These are phyloP conservation scores for Microdochium nivale DNA, from an alignment of 2,329 filamentous ascomycete species.

Conservation along the genomic window DNA sequence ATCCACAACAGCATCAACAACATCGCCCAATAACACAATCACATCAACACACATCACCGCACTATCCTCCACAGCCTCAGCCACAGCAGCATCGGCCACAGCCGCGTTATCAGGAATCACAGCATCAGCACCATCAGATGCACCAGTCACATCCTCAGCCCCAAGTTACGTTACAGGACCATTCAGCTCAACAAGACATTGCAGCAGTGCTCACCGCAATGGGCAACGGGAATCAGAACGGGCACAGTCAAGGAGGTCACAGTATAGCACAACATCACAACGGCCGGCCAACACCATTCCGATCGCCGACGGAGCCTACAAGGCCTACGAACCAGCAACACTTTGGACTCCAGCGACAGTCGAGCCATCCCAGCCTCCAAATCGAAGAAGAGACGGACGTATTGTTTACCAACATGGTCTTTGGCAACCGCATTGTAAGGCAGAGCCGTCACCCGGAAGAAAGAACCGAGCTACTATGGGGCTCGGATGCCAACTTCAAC, in stretches of 20 bases:
- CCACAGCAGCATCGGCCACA: constrained; percentile 6
- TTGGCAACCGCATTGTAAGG: constrained; percentile 15
- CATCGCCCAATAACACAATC: constrained; percentile 1
- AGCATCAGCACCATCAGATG: background rate
- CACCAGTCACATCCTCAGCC: constrained; percentile 3
- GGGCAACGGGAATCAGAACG: constrained; percentile 15
- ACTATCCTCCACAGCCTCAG: constrained; percentile 4
- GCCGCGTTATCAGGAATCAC: background rate
- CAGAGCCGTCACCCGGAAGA: constrained; percentile 20
- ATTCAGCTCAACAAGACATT: constrained; percentile 14
- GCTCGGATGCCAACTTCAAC: constrained; percentile 59
- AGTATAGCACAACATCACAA: constrained; percentile 8
- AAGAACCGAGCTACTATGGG: constrained; percentile 47
- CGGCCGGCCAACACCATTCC: constrained; percentile 9
- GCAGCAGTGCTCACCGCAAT: constrained; percentile 19
- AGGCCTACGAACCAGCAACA: constrained; percentile 8
- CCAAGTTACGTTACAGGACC: constrained; percentile 10
- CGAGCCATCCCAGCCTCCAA: constrained; percentile 12
- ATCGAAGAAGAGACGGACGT: constrained; percentile 11
- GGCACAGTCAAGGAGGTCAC: constrained; percentile 7
- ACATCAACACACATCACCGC: constrained; percentile 9
- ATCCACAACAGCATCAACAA: constrained; percentile 9
- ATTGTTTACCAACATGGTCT: constrained; percentile 33
- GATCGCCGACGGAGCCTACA: constrained; percentile 9
- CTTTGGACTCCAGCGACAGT: constrained; percentile 6